Conservation (phyloP, 2,329 filamentous ascomycete species). For the Neonectria coccinea region DNA sequence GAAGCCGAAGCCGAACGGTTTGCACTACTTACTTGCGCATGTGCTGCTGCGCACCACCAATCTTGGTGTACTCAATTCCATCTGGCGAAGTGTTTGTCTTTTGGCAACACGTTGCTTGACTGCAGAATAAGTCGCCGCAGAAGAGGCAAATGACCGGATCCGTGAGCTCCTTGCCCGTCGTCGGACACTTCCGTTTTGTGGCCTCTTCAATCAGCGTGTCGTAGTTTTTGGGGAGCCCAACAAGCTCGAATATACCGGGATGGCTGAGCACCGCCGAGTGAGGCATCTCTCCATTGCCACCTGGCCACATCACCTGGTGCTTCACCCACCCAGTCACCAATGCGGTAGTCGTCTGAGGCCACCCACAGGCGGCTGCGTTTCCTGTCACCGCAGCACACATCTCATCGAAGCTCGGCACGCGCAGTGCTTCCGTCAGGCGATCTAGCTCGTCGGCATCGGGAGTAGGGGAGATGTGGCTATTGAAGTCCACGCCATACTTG, state of each 20-base stretch:
- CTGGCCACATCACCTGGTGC: constrained; percentile 64
- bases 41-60: constrained; percentile 92
- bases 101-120: constrained; percentile 91
- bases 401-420: constrained; percentile 81
- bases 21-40: constrained; percentile 76
- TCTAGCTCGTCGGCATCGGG: constrained; percentile 82
- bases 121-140: constrained; percentile 97
- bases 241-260: constrained; percentile 92
- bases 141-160: constrained; percentile 94
- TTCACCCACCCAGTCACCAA: constrained; percentile 79
- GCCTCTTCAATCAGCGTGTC: constrained; percentile 94
- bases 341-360: constrained; percentile 58
- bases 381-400: constrained; percentile 74
- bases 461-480: constrained; percentile 71
- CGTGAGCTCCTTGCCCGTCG: constrained; percentile 88
- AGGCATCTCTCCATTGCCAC: constrained; percentile 47
- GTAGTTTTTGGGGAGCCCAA: constrained; percentile 91
- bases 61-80: constrained; percentile 58
- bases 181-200: constrained; percentile 84
- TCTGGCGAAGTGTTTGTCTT: constrained; percentile 65
- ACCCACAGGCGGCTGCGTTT: constrained; percentile 58
- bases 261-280: constrained; percentile 72
- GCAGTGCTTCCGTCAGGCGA: constrained; percentile 80
- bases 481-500: constrained; percentile 89
- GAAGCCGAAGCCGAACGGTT: background rate